Evolutionary conservation across 164 flowering plant species (phyloP).

Genomic region (Nymphaea thermarum): DNA sequence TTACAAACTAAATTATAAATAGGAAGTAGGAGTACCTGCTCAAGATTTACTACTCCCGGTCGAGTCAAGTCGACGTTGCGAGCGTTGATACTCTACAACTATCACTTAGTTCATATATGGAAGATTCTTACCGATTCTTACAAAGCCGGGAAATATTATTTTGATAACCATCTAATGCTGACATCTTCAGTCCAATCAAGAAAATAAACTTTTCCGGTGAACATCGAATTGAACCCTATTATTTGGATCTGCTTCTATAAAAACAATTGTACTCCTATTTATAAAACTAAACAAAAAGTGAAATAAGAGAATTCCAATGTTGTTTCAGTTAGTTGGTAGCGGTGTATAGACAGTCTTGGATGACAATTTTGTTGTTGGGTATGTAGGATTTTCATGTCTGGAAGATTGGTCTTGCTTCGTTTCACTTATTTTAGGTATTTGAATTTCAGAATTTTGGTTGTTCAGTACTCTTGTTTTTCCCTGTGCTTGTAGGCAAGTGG

Average conservation of each 20-base stretch:
- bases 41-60: background rate
- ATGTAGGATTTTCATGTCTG: background rate
- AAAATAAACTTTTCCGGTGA: too few relatives aligned
- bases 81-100: background rate
- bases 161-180: too few relatives aligned
- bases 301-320: too few relatives aligned
- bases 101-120: too few relatives aligned
- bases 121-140: too few relatives aligned
- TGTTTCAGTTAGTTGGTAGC: background rate
- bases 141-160: too few relatives aligned
- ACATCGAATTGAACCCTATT: too few relatives aligned
- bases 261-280: too few relatives aligned
- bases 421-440: background rate
- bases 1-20: background rate
- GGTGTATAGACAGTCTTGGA: background rate
- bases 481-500: conserved; percentile 31
- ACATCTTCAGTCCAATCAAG: too few relatives aligned
- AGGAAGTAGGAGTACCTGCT: background rate
- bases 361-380: background rate
- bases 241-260: too few relatives aligned
- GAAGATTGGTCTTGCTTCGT: background rate
- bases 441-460: background rate
- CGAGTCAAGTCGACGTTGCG: background rate
- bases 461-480: background rate
- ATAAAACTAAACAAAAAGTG: too few relatives aligned